phyloP scores from a whole-genome alignment of 2,329 filamentous ascomycete species.

The Calonectria honghensis region DNA sequence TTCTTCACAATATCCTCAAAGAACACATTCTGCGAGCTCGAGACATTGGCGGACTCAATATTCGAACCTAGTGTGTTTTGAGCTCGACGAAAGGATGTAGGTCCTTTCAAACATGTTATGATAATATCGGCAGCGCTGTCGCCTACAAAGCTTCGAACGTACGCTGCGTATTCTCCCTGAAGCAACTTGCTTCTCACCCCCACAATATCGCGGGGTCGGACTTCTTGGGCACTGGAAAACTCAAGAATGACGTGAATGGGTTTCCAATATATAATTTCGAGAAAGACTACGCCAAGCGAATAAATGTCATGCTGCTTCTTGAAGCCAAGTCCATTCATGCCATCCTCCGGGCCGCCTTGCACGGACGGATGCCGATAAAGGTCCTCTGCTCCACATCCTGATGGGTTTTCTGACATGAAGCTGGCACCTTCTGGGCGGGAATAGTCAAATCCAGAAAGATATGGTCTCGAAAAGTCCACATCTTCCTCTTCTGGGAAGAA shows the following conservation, averaged over 20 bases:
- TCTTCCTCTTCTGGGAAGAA: neutral
- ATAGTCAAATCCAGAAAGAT: slow-evolving; percentile 6
- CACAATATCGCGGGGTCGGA: neutral
- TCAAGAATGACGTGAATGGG: neutral
- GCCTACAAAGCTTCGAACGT: neutral
- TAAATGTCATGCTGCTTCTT: slow-evolving; percentile 4
- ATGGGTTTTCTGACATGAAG: slow-evolving; percentile 4
- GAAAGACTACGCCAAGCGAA: neutral
- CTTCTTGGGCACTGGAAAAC: neutral
- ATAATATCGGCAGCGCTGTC: neutral
- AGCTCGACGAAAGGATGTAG: neutral
- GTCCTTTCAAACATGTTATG: neutral
- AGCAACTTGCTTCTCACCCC: neutral
- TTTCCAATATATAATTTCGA: neutral
- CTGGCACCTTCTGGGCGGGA: neutral
- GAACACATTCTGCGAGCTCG: neutral
- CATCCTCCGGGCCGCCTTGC: neutral
- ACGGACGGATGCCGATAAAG: neutral
- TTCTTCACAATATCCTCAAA: slow-evolving; percentile 7
- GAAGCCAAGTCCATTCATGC: neutral
- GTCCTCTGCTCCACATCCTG: neutral
- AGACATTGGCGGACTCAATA: neutral
- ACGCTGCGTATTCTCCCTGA: neutral
- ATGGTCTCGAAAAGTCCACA: neutral
- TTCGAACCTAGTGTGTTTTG: neutral